phyloP scores from a whole-genome alignment of 164 flowering plant genomes.

The Magnolia changhungtana region DNA sequence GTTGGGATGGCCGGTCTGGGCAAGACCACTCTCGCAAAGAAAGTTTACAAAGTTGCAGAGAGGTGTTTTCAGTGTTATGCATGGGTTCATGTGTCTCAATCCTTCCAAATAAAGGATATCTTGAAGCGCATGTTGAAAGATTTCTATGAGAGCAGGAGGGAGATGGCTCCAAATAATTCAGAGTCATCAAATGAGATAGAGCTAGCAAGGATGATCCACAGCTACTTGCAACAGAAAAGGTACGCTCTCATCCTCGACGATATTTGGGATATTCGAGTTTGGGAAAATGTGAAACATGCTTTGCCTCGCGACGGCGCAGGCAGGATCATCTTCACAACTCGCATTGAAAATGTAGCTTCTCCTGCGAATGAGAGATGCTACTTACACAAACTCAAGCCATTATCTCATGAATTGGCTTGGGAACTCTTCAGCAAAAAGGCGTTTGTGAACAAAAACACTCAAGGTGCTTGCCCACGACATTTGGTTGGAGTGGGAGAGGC shows the following conservation, averaged over 20 bases:
- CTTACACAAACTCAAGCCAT: too few relatives aligned
- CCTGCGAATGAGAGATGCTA: too few relatives aligned
- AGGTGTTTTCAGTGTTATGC: too few relatives aligned
- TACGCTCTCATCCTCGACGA: conserved; percentile 49
- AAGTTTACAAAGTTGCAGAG: too few relatives aligned
- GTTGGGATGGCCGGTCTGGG: conserved; percentile 6
- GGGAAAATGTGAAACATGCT: too few relatives aligned
- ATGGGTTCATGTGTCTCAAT: conserved; percentile 3
- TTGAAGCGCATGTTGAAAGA: conserved; percentile 1
- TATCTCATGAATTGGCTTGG: too few relatives aligned
- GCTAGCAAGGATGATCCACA: background rate
- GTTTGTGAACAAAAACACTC: background rate
- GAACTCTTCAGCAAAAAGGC: too few relatives aligned
- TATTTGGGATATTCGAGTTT: conserved; percentile 35
- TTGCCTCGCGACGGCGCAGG: too few relatives aligned
- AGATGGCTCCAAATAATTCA: background rate
- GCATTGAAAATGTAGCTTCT: too few relatives aligned
- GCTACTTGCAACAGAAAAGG: conserved; percentile 30
- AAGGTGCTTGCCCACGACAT: background rate
- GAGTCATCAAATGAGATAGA: background rate
- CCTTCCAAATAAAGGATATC: background rate
- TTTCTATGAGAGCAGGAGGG: background rate
- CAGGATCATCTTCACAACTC: too few relatives aligned
- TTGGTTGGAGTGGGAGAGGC: background rate
- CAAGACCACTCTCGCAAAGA: too few relatives aligned